Conservation (phyloP, 306 rosid genomes). For the Dalbergia oliveri region DNA sequence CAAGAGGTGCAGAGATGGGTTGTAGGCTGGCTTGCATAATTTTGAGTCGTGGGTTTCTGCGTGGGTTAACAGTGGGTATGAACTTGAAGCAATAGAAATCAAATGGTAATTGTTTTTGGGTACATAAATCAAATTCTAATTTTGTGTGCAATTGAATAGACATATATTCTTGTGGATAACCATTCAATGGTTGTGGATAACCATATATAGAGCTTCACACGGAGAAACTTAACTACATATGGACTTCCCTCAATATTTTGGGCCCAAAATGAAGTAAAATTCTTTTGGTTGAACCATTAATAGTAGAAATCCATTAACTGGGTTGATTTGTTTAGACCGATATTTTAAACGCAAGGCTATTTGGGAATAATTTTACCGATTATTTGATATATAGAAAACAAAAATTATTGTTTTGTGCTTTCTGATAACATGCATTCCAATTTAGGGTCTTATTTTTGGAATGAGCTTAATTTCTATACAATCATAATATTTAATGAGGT, state of each 20-base stretch:
- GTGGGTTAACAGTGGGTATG: constrained; percentile 45
- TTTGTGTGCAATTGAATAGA: not conserved
- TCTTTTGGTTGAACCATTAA: not conserved
- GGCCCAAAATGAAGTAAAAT: not conserved
- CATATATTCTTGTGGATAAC: constrained; percentile 43
- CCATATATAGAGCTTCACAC: not conserved
- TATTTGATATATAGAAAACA: too few species aligned
- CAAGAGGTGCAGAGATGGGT: constrained; percentile 28
- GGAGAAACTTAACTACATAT: not conserved
- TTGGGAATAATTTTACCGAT: too few species aligned
- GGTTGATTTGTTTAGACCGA: too few species aligned
- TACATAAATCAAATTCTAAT: too few species aligned
- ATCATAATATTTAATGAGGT: too few species aligned
- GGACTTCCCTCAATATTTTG: not conserved
- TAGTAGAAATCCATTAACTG: not conserved
- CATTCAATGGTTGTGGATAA: constrained; percentile 42
- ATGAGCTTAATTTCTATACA: too few species aligned
- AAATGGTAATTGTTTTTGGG: not conserved
- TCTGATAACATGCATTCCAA: too few species aligned
- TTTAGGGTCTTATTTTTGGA: too few species aligned
- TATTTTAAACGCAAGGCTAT: too few species aligned
- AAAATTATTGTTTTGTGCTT: too few species aligned
- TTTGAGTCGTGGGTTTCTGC: constrained; percentile 44
- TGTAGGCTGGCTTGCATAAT: constrained; percentile 44
- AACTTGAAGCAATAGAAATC: not conserved